Conservation (phyloP, 1,284 basidiomycete genomes). For the Ceratorhiza oryzae-sativae region DNA sequence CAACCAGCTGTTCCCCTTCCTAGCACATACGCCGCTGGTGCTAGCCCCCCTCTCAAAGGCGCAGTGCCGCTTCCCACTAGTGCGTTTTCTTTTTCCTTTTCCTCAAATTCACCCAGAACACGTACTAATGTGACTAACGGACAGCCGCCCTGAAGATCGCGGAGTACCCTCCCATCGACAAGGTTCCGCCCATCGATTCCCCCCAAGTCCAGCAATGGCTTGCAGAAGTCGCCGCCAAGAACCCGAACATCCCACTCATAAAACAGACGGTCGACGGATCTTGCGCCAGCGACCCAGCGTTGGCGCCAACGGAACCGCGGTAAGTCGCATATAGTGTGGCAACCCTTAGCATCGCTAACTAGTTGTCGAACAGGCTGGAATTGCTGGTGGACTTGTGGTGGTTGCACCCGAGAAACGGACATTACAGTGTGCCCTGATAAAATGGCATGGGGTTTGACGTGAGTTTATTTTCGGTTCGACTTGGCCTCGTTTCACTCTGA, state of each 20-base stretch:
- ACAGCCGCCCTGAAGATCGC: conserved; percentile 37
- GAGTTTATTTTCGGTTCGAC: conserved; percentile 42
- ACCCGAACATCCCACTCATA: conserved; percentile 54
- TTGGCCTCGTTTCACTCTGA: conserved; percentile 12
- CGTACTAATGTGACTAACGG: not conserved
- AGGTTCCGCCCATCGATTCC: conserved; percentile 55
- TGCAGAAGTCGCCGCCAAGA: conserved; percentile 45
- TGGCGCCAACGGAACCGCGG: conserved; percentile 40
- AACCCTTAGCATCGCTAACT: not conserved
- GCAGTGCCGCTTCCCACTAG: conserved; percentile 47
- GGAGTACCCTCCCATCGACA: conserved; percentile 50
- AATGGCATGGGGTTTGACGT: conserved; percentile 80
- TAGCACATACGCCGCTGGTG: conserved; percentile 48
- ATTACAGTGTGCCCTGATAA: conserved; percentile 80
- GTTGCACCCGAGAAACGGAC: conserved; percentile 73
- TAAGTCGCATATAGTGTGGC: not conserved
- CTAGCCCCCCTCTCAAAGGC: conserved; percentile 47
- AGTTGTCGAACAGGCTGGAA: conserved; percentile 24
- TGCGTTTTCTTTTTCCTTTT: conserved; percentile 22
- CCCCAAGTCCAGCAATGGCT: conserved; percentile 56
- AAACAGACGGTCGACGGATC: conserved; percentile 48
- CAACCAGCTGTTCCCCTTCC: conserved; percentile 39
- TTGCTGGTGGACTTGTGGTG: conserved; percentile 76
- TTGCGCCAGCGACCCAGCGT: conserved; percentile 41
- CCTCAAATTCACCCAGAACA: not conserved